Base-by-base conservation (phyloP, 2,329 filamentous ascomycete genomes). In the Mycogone perniciosa region DNA sequence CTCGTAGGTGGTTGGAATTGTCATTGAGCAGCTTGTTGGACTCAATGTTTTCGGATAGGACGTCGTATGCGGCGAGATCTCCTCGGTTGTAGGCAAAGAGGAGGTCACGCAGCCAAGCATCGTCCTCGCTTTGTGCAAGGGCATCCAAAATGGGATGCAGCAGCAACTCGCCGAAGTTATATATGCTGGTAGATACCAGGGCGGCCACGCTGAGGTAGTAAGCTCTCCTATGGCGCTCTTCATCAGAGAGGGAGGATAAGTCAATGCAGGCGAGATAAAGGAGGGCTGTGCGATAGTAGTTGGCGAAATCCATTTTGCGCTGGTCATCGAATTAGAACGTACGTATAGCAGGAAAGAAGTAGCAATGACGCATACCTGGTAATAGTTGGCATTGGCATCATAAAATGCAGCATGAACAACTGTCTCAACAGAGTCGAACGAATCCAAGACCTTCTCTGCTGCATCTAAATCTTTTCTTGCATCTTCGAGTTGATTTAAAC, bases 151-250 rank as follows among this genome's bases (percentile, higher is more conserved):
- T 95, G 4, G 93, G 93, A 68, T 99, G 93, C 59, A 99, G 81
- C 31, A 99, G 82, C n/a, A 99, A 85, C 76, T 99, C 93, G 69
- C 93, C 93, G 62, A 99, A 99, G 76, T 99, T 99, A 82, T 99
- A 97, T 74, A 97, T 99, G 62, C 84, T 89, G 64, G 92, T 88
- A 46, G 91, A 96, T 37, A 96, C 88, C 7, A 99, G 80, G 7
- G 93, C 93, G 30, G 93, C 90, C 48, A 97, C 85, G 64, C 88
- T 88, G 56, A 99, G 84, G 68, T 96, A 90, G 72, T 96, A 95
- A 41, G 93, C 93, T 61, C 92, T 85, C 53, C 80, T 80, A 67
- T 85, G 85, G 62, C 88, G 86, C 68, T 99, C 91, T 49, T 80
- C 76, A 48, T 82, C 74, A 40, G 84, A 78, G 52, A 99, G 77